Percentiles rank a stretch among this genome's conserved stretches.
Evolutionary conservation across 345 rosid species (phyloP).

Genomic region (Melaleuca alternifolia): DNA sequence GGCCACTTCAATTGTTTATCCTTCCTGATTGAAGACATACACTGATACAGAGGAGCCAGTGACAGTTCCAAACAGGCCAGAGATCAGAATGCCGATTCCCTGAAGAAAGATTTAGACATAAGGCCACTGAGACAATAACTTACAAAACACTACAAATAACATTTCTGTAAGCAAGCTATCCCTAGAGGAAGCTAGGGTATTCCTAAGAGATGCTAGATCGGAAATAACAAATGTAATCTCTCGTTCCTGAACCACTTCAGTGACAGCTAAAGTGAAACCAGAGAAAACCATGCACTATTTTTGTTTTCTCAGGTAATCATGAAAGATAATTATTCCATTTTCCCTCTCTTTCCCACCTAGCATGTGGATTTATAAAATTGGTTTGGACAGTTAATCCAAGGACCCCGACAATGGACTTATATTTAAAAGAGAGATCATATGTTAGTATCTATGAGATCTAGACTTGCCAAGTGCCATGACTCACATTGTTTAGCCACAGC

Average conservation of each 20-base stretch:
- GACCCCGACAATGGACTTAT: rapidly evolving
- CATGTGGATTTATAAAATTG: background rate
- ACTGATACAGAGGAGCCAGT: slow-evolving; percentile 89
- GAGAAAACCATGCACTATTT: background rate
- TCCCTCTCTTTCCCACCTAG: background rate
- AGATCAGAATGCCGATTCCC: slow-evolving; percentile 86
- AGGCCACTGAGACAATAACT: background rate
- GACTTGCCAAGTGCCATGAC: background rate
- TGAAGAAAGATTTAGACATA: slow-evolving; percentile 8
- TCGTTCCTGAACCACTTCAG: background rate
- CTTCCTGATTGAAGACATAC: slow-evolving; percentile 39
- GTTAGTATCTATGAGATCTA: background rate
- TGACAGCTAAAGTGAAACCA: background rate
- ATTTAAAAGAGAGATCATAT: background rate
- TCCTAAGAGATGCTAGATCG: background rate
- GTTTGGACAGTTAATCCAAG: background rate
- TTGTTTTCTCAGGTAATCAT: background rate
- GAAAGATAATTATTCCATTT: background rate
- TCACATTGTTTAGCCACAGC: background rate
- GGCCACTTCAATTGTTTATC: background rate
- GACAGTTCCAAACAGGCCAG: slow-evolving; percentile 93
- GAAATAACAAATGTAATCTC: background rate
- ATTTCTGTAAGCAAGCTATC: background rate
- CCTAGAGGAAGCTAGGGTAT: background rate
- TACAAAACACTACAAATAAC: background rate